phyloP scores from a whole-genome alignment of 2,329 filamentous ascomycete species.

The Alternaria solani region DNA sequence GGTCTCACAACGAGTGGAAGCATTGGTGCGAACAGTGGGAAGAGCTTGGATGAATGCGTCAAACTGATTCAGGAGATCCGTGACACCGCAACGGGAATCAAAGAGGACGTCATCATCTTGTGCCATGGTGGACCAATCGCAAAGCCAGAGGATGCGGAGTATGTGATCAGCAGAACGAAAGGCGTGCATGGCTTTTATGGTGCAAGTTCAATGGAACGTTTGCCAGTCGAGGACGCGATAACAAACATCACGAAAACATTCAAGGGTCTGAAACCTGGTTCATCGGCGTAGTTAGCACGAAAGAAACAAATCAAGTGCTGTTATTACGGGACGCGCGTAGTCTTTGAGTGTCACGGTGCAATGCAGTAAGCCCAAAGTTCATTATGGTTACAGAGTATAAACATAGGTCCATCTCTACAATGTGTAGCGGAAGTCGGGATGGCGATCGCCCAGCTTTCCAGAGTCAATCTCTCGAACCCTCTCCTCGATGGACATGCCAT shows the following conservation, averaged over 20 bases:
- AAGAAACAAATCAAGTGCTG: neutral
- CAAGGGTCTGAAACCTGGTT: constrained; percentile 51
- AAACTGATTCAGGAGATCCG: constrained; percentile 68
- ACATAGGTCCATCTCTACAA: constrained; percentile 3
- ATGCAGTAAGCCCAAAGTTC: neutral
- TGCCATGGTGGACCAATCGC: constrained; percentile 76
- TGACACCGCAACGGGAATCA: constrained; percentile 65
- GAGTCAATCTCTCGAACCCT: neutral
- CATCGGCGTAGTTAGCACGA: neutral
- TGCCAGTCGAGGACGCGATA: constrained; percentile 73
- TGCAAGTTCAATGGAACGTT: constrained; percentile 73
- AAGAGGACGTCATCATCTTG: constrained; percentile 69
- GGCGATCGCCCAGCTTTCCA: constrained; percentile 57
- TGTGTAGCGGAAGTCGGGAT: constrained; percentile 60
- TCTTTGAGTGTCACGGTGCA: neutral
- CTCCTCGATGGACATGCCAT: neutral
- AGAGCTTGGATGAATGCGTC: constrained; percentile 71
- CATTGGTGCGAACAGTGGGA: constrained; percentile 69
- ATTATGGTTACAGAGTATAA: neutral
- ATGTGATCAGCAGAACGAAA: constrained; percentile 66
- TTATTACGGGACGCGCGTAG: neutral
- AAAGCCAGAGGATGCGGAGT: constrained; percentile 68
- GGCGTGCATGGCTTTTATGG: constrained; percentile 77
- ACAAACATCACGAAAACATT: constrained; percentile 65
- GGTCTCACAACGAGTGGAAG: constrained; percentile 70